Evolutionary conservation across 805 yeast genomes (phyloP).

Genomic region (Phaffomyces opuntiae): DNA sequence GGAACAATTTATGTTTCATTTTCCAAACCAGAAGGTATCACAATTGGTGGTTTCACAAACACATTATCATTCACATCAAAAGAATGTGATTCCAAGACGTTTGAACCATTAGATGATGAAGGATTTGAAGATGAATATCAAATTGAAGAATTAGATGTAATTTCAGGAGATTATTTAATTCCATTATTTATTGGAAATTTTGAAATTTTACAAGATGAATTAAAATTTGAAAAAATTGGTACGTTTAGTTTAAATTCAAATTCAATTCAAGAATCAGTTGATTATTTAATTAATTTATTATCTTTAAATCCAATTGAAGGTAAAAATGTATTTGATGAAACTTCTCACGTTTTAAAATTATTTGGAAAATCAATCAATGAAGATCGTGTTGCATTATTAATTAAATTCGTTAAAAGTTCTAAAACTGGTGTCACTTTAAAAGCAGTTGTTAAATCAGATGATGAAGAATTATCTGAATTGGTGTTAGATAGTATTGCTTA

Average conservation of each 20-base stretch:
- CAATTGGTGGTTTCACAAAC: constrained; percentile 50
- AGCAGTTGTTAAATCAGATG: constrained; percentile 34
- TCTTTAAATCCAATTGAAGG: constrained; percentile 72
- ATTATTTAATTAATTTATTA: constrained; percentile 43
- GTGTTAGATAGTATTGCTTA: constrained; percentile 45
- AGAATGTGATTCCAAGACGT: constrained; percentile 71
- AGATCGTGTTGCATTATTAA: constrained; percentile 35
- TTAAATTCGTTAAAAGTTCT: constrained; percentile 36
- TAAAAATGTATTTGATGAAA: constrained; percentile 40
- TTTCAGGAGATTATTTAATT: constrained; percentile 73
- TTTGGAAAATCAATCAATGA: constrained; percentile 62
- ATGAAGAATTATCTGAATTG: constrained; percentile 38
- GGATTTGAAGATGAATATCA: constrained; percentile 94
- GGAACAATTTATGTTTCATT: constrained; percentile 79
- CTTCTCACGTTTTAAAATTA: constrained; percentile 66
- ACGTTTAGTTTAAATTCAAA: constrained; percentile 56
- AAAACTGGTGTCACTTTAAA: constrained; percentile 39
- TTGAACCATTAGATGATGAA: constrained; percentile 55
- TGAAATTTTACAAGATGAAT: constrained; percentile 64
- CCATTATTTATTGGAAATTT: constrained; percentile 79
- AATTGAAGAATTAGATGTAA: constrained; percentile 68
- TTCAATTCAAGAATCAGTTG: constrained; percentile 49
- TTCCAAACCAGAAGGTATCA: constrained; percentile 46
- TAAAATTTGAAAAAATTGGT: constrained; percentile 52
- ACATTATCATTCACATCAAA: constrained; percentile 67